Evolutionary conservation across 768 basidiomycete genomes (phyloP).

Genomic region (Russula foetens): DNA sequence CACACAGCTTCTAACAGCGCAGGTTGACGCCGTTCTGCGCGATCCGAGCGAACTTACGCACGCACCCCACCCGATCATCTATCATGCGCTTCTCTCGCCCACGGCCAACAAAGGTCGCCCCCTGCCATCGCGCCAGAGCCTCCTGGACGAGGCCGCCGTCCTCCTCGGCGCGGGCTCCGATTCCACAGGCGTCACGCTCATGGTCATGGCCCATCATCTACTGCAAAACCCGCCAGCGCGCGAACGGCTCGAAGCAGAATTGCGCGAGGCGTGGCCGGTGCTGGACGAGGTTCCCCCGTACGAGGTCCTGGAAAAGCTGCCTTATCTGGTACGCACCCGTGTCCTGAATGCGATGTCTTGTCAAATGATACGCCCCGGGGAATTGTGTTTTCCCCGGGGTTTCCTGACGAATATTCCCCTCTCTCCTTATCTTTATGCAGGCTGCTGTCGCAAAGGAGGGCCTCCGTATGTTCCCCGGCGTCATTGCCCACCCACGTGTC

Average conservation of each 20-base stretch:
- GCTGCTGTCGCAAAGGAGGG: slow-evolving; percentile 42
- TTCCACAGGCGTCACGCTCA: slow-evolving; percentile 35
- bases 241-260: slow-evolving; percentile 26
- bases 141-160: slow-evolving; percentile 23
- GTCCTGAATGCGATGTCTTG: too few relatives aligned
- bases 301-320: slow-evolving; percentile 36
- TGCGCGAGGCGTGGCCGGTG: slow-evolving; percentile 36
- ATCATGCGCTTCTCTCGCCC: slow-evolving; percentile 27
- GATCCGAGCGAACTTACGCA: slow-evolving; percentile 24
- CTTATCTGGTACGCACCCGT: slow-evolving; percentile 35
- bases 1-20: slow-evolving; percentile 13
- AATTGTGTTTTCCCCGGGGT: background rate
- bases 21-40: slow-evolving; percentile 20
- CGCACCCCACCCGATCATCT: slow-evolving; percentile 31
- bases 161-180: slow-evolving; percentile 37
- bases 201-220: slow-evolving; percentile 31
- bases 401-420: background rate
- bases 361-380: too few relatives aligned
- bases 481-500: slow-evolving; percentile 34
- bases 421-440: slow-evolving; percentile 22
- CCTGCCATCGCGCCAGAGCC: slow-evolving; percentile 21
- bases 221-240: slow-evolving; percentile 28
- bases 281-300: slow-evolving; percentile 25
- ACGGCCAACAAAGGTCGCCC: slow-evolving; percentile 25
- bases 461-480: slow-evolving; percentile 34